Percentiles rank a stretch among this genome's conserved stretches.
Evolutionary conservation across 768 basidiomycete genomes (phyloP).

Genomic region (Leccinum truebloodii): DNA sequence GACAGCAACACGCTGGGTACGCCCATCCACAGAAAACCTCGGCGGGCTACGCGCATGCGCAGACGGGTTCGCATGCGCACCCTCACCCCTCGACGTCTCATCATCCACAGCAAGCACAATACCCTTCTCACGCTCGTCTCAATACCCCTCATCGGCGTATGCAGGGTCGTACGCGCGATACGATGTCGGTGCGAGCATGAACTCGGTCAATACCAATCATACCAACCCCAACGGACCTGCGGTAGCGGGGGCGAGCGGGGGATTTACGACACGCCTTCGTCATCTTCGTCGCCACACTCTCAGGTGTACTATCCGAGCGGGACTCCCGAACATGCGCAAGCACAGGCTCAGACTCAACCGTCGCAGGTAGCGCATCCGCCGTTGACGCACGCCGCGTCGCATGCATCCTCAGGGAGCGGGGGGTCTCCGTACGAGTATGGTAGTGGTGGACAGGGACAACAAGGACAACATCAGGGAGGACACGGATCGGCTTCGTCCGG

Average conservation of each 20-base stretch:
- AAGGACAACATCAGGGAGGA: background rate
- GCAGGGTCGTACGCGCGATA: conserved; percentile 30
- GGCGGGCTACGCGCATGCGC: conserved; percentile 18
- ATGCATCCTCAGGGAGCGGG: conserved; percentile 23
- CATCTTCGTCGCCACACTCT: conserved; percentile 22
- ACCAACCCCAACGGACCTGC: conserved; percentile 11
- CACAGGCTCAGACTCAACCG: conserved; percentile 18
- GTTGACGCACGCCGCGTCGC: conserved; percentile 23
- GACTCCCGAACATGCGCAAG: conserved; percentile 6
- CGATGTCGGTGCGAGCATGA: conserved; percentile 28
- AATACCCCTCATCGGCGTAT: conserved; percentile 28
- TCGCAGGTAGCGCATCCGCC: conserved; percentile 20
- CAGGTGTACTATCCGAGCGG: conserved; percentile 25
- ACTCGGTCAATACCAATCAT: conserved; percentile 13
- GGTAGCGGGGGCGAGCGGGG: conserved; percentile 10
- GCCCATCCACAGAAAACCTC: conserved; percentile 22
- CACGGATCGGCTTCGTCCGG: conserved; percentile 23
- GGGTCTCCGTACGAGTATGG: conserved; percentile 28
- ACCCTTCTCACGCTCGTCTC: conserved; percentile 27
- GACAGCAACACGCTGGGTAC: conserved; percentile 23
- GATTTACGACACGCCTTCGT: conserved; percentile 27
- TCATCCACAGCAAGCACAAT: conserved; percentile 27
- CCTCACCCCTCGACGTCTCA: conserved; percentile 22
- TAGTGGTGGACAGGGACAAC: conserved; percentile 17
- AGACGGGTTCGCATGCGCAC: conserved; percentile 26